Conservation (phyloP, 768 basidiomycete genomes). For the Albatrellus ellisii region DNA sequence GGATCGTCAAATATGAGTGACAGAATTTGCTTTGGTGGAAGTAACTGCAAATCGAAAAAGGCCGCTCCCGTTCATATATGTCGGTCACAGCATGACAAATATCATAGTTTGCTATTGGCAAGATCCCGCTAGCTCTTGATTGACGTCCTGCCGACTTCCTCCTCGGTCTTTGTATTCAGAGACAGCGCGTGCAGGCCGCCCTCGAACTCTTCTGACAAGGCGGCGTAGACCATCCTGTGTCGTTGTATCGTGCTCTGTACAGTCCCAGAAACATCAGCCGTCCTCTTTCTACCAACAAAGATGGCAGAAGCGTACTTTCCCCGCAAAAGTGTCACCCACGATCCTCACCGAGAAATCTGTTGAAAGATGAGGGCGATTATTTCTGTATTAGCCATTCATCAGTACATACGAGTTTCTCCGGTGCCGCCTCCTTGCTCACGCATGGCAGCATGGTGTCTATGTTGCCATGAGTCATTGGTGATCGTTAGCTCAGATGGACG, state of each 20-base stretch:
- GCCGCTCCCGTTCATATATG: too few species aligned
- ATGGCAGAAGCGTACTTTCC: constrained; percentile 42
- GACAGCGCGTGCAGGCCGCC: constrained; percentile 69
- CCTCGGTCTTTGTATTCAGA: constrained; percentile 56
- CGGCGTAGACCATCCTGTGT: constrained; percentile 67
- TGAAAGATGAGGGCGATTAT: neutral
- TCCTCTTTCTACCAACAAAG: too few species aligned
- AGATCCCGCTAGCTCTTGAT: too few species aligned
- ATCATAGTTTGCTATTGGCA: too few species aligned
- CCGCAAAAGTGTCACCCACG: constrained; percentile 59
- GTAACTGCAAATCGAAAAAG: too few species aligned
- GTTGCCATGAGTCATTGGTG: constrained; percentile 75
- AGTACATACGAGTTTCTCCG: constrained; percentile 69
- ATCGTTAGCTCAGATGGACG: constrained; percentile 52
- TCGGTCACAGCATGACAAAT: too few species aligned
- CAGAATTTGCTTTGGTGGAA: too few species aligned
- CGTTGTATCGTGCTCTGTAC: constrained; percentile 62
- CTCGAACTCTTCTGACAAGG: constrained; percentile 56
- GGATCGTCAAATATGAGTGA: too few species aligned
- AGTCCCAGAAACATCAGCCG: constrained; percentile 5
- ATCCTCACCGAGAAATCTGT: constrained; percentile 69
- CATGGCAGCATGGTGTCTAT: constrained; percentile 80
- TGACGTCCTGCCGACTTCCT: too few species aligned
- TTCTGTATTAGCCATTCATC: constrained; percentile 4
- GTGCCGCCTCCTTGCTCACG: constrained; percentile 48